Conservation (phyloP, 495 filamentous ascomycete genomes). For the Darksidea phi region DNA sequence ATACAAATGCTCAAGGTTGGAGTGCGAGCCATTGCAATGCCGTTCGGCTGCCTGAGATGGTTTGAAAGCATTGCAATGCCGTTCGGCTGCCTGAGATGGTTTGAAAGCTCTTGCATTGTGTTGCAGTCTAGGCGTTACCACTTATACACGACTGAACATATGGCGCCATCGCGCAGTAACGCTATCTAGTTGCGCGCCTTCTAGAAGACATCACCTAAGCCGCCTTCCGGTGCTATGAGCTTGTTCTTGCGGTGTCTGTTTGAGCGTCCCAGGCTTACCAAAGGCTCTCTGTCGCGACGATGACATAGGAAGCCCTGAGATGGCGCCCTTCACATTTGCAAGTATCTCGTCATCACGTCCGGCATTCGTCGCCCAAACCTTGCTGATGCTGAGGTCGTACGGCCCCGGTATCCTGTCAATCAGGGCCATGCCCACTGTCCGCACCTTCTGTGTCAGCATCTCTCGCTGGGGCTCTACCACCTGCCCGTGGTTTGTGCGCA, state of each 20-base stretch:
- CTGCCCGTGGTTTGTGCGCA: constrained; percentile 86
- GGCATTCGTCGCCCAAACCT: constrained; percentile 78
- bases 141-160: too few species aligned
- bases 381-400: constrained; percentile 77
- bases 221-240: too few species aligned
- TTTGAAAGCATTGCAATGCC: too few species aligned
- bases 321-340: constrained; percentile 13
- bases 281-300: not conserved
- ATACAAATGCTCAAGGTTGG: too few species aligned
- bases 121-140: too few species aligned
- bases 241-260: not conserved
- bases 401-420: constrained; percentile 86
- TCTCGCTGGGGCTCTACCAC: constrained; percentile 90
- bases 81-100: too few species aligned
- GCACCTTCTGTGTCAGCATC: constrained; percentile 77
- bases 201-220: too few species aligned
- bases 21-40: too few species aligned
- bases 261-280: not conserved
- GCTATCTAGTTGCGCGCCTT: too few species aligned
- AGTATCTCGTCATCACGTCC: constrained; percentile 19
- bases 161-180: not conserved
- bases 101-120: too few species aligned
- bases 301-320: constrained; percentile 16
- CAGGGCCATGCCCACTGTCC: constrained; percentile 79
- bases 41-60: too few species aligned